Base-by-base conservation (phyloP, 1,284 basidiomycete genomes). In the Kwoniella shivajii region DNA sequence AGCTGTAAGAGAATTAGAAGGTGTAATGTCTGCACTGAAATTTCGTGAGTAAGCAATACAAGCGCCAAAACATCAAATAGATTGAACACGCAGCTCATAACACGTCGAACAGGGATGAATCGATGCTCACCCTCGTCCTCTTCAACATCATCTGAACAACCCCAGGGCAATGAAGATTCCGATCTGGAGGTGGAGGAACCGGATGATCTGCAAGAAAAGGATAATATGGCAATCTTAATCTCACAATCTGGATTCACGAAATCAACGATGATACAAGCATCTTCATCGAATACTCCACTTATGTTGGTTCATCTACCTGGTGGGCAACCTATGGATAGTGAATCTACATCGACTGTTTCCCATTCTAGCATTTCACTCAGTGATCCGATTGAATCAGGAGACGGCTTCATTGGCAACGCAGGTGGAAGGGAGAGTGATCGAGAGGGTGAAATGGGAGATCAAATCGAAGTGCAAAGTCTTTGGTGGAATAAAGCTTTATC, bases 1-100 rank as follows among this genome's bases (percentile, higher is more conserved):
- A 6, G 86, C 87, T 63, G 83, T 95, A 1, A 84, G 92, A 38
- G 92, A 96, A 75, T 81, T 95, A 76, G 92, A 95, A 72, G 91
- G 91, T 16, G 89, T 91, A 16, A 76, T 89, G 57, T 82, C 62
- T 10, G 58, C 66, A 56, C 60, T 60, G 36, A 37, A 54, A 20
- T 53, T 16, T 24, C 58, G 54, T 53, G 16, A 47, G 45, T 47
- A n/a, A n/a, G n/a, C n/a, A n/a, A n/a, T n/a, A n/a, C n/a, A n/a
- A n/a, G n/a, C n/a, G n/a, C n/a, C n/a, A n/a, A n/a, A n/a, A n/a
- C n/a, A n/a, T n/a, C n/a, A 10, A 18, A 39, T 39, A 39, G 3
- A 20, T 13, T 39, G 9, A 10, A 39, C 16, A n/a, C 10, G 18
- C 42, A 9, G 11, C 24, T 48, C 31, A 30, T 45, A 9, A n/a